A percentile compares a stretch with the other conserved stretches of the same genome.
Conservation (phyloP, 1,284 basidiomycete species). For the Sanghuangporus baumii region DNA sequence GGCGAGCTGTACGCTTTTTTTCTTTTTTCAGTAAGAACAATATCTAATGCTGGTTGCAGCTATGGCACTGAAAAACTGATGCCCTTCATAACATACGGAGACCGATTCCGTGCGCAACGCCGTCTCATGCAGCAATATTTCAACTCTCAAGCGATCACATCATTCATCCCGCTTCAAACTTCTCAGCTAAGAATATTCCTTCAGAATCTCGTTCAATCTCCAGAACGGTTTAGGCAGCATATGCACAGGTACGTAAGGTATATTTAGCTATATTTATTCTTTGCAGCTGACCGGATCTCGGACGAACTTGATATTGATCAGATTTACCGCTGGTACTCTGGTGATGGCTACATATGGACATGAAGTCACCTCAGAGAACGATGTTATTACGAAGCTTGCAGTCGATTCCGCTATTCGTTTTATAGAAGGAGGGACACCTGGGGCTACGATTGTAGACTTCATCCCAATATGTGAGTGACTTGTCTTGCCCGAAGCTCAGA, state of each 20-base stretch:
- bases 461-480: conserved; percentile 22
- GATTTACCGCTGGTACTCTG: conserved; percentile 3
- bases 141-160: conserved; percentile 21
- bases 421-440: conserved; percentile 9
- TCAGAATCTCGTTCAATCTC: conserved; percentile 25
- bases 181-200: conserved; percentile 28
- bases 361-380: conserved; percentile 22
- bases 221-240: conserved; percentile 24
- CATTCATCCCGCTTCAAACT: conserved; percentile 27
- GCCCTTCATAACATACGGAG: conserved; percentile 29
- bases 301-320: background rate
- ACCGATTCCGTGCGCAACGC: conserved; percentile 33
- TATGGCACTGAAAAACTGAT: conserved; percentile 30
- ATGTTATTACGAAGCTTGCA: conserved; percentile 26
- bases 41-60: background rate
- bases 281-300: background rate
- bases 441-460: conserved; percentile 24
- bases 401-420: background rate
- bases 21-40: background rate
- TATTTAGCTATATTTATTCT: background rate
- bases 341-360: conserved; percentile 10
- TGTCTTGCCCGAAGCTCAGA: background rate
- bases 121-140: conserved; percentile 29
- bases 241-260: conserved; percentile 24
- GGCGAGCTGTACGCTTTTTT: conserved; percentile 24